Base-by-base conservation (phyloP, 768 basidiomycete genomes). In the Trametes cinnabarina region DNA sequence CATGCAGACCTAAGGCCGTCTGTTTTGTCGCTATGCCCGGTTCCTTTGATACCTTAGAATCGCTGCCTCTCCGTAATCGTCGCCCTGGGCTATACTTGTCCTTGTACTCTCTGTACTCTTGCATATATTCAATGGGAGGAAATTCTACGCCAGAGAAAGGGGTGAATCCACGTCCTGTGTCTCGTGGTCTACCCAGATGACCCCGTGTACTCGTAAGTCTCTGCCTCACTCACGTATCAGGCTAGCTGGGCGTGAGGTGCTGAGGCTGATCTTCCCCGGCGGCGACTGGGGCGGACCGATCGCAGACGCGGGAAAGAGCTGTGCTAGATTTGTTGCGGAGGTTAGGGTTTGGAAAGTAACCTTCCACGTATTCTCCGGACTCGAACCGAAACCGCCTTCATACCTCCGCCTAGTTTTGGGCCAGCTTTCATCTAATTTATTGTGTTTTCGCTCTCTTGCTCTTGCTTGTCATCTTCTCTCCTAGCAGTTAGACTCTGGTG, bases 1-100 rank as follows among this genome's bases (percentile, higher is more conserved):
- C 20, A 72, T 73, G 71, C 58, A 66, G 40, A 54, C 63, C 41
- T 69, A 57, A 60, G 14, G 14, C 10, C 10, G 47, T 6, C 26
- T 34, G 22, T 22, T 10, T 9, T 14, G n/a, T 20, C 20, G 25
- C 46, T 32, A 28, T 39, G 11, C n/a, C 37, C 22, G 35, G 15
- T 11, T 32, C 28, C 28, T 39, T 2, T 30, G 34, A 23, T 65
- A 65, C 26, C 28, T 54, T 65, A 65, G 41, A 34, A 22, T 32
- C 22, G 9, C 23, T 25, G 8, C 26, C 0, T 43, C 41, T 6
- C 30, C 30, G 15, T 55, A 49, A 37, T 63, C 48, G 32, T 44
- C 25, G 15, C 47, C 35, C 30, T 43, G 39, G 49, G 22, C 55
- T 44, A n/a, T 51, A 25, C 54, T 56, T 39, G 28, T 62, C 10